Evolutionary conservation across 2,329 filamentous ascomycete species (phyloP).

Genomic region (Epichloe festucae): DNA sequence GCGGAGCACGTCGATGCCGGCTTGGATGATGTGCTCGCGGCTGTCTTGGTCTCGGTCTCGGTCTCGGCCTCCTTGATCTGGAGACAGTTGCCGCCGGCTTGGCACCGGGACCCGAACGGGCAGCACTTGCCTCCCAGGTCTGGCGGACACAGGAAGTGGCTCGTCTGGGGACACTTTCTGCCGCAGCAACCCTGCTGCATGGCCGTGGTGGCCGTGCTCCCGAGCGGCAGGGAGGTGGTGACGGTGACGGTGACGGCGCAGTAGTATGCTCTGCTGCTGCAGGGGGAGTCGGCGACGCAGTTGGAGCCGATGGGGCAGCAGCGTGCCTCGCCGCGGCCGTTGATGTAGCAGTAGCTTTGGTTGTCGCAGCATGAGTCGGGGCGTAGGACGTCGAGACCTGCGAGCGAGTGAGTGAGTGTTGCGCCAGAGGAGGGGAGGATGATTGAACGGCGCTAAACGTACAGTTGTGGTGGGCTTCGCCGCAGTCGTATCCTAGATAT

Average conservation of each 20-base stretch:
- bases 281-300: slow-evolving; percentile 26
- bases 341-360: slow-evolving; percentile 32
- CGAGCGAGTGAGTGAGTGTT: no score
- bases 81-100: slow-evolving; percentile 22
- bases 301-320: slow-evolving; percentile 32
- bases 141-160: slow-evolving; percentile 30
- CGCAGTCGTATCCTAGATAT: slow-evolving; percentile 12
- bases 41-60: slow-evolving; percentile 8
- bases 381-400: slow-evolving; percentile 30
- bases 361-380: slow-evolving; percentile 29
- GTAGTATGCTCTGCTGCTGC: slow-evolving; percentile 20
- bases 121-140: slow-evolving; percentile 38
- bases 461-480: slow-evolving; percentile 19
- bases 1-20: slow-evolving; percentile 16
- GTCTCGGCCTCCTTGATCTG: slow-evolving; percentile 10
- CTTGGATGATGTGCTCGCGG: background rate
- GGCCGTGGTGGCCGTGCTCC: slow-evolving; percentile 6
- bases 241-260: slow-evolving; percentile 19
- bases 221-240: slow-evolving; percentile 11
- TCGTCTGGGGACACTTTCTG: slow-evolving; percentile 27
- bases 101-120: slow-evolving; percentile 30
- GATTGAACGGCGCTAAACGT: background rate
- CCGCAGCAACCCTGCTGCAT: slow-evolving; percentile 23
- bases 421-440: background rate
- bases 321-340: slow-evolving; percentile 16